Conservation (phyloP, 164 flowering plant species). For the Vitis riparia region DNA sequence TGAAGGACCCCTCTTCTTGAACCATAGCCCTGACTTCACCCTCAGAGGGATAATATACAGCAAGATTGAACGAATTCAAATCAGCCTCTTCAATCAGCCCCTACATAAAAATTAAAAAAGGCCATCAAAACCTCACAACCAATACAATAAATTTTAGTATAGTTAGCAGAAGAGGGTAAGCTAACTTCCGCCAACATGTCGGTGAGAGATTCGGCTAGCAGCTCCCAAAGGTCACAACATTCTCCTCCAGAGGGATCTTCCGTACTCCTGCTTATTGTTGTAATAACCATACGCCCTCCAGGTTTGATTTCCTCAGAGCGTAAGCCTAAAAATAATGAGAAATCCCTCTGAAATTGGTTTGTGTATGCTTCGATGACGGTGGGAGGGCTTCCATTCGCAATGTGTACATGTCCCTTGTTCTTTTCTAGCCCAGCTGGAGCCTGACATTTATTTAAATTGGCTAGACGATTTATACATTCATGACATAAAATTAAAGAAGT, state of each 20-base stretch:
- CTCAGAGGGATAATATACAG: too few relatives aligned
- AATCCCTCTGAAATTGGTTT: slow-evolving; percentile 4
- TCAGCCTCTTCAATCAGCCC: too few relatives aligned
- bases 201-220: too few relatives aligned
- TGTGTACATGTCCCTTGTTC: slow-evolving; percentile 4
- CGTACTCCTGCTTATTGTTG: not conserved
- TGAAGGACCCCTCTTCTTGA: too few relatives aligned
- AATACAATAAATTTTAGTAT: too few relatives aligned
- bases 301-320: not conserved
- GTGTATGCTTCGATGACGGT: not conserved
- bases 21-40: too few relatives aligned
- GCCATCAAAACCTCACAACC: too few relatives aligned
- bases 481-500: not conserved
- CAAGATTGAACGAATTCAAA: too few relatives aligned
- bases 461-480: not conserved
- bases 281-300: slow-evolving; percentile 6
- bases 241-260: slow-evolving; percentile 5
- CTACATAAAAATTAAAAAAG: too few relatives aligned
- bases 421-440: slow-evolving; percentile 5
- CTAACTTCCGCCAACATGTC: too few relatives aligned
- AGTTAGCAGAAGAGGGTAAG: too few relatives aligned
- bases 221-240: not conserved
- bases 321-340: slow-evolving; percentile 3
- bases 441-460: not conserved
- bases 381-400: not conserved